phyloP scores from a whole-genome alignment of 2,329 filamentous ascomycete species.

The Pseudogymnoascus sp. region DNA sequence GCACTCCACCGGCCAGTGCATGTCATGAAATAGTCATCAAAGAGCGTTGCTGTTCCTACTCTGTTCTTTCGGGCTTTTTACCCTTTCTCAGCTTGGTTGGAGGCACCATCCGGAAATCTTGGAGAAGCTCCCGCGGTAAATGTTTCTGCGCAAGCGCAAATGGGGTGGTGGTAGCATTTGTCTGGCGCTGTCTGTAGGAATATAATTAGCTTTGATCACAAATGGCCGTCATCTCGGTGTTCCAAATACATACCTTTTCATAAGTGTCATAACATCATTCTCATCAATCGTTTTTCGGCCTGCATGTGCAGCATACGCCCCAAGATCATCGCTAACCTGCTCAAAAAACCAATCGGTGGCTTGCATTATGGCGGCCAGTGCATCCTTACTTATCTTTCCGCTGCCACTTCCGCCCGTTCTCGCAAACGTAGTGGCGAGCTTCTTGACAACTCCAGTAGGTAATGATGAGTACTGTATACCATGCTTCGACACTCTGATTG shows the following conservation, averaged over 20 bases:
- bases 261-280: constrained; percentile 71
- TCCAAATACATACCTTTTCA: constrained; percentile 60
- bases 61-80: not conserved
- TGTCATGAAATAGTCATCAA: constrained; percentile 21
- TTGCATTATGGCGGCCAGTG: constrained; percentile 66
- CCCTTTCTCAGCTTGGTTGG: constrained; percentile 42
- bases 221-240: not conserved
- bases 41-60: constrained; percentile 10
- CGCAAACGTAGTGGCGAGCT: constrained; percentile 63
- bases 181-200: constrained; percentile 64
- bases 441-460: constrained; percentile 66
- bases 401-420: constrained; percentile 59
- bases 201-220: constrained; percentile 26
- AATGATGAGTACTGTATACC: constrained; percentile 71
- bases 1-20: constrained; percentile 10
- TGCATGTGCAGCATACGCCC: constrained; percentile 73
- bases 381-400: constrained; percentile 64
- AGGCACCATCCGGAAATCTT: constrained; percentile 69
- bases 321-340: constrained; percentile 73
- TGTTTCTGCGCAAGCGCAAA: constrained; percentile 82
- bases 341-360: constrained; percentile 91
- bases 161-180: constrained; percentile 61
- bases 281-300: constrained; percentile 81
- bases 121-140: constrained; percentile 73
- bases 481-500: constrained; percentile 57